phyloP scores from a whole-genome alignment of 2,329 filamentous ascomycete genomes.

The Shiraia sp. region DNA sequence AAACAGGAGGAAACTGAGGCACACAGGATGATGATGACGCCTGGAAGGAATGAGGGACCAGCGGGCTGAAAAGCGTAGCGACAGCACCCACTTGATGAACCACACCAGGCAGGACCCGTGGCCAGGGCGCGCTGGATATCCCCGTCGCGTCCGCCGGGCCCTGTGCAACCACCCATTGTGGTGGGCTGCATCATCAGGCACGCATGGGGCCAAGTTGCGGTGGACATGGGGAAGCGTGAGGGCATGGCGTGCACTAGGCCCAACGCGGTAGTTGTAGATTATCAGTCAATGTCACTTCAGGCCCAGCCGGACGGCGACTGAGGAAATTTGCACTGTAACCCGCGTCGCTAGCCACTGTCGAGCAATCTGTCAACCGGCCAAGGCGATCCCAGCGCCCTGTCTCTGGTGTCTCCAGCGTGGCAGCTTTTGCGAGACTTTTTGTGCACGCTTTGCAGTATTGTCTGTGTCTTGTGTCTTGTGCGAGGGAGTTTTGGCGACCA shows the following conservation, averaged over 20 bases:
- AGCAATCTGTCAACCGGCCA: slow-evolving; percentile 6
- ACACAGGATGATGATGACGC: slow-evolving; percentile 3
- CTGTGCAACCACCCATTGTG: slow-evolving; percentile 25
- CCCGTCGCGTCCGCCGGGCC: slow-evolving; percentile 19
- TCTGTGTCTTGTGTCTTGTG: slow-evolving; percentile 5
- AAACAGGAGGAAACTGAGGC: slow-evolving; percentile 7
- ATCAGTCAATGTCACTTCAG: slow-evolving; percentile 17
- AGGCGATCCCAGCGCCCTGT: slow-evolving; percentile 16
- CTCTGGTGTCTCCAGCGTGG: not conserved
- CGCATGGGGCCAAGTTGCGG: slow-evolving; percentile 22
- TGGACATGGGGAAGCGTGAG: slow-evolving; percentile 18
- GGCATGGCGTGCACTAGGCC: slow-evolving; percentile 17
- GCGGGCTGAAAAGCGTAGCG: slow-evolving; percentile 13
- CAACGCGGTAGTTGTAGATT: slow-evolving; percentile 17
- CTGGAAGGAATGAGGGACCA: slow-evolving; percentile 9
- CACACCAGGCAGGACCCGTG: slow-evolving; percentile 15
- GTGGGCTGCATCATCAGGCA: slow-evolving; percentile 20
- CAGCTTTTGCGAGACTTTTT: not conserved
- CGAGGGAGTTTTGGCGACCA: slow-evolving; percentile 1
- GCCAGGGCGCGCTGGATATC: slow-evolving; percentile 13
- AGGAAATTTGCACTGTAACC: slow-evolving; percentile 4
- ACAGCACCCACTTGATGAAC: slow-evolving; percentile 23
- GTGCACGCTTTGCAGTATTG: slow-evolving; percentile 1
- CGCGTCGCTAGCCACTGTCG: slow-evolving; percentile 2
- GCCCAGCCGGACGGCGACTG: slow-evolving; percentile 11